Base-by-base conservation (phyloP, 2,329 filamentous ascomycete genomes). In the Ilyonectria robusta region DNA sequence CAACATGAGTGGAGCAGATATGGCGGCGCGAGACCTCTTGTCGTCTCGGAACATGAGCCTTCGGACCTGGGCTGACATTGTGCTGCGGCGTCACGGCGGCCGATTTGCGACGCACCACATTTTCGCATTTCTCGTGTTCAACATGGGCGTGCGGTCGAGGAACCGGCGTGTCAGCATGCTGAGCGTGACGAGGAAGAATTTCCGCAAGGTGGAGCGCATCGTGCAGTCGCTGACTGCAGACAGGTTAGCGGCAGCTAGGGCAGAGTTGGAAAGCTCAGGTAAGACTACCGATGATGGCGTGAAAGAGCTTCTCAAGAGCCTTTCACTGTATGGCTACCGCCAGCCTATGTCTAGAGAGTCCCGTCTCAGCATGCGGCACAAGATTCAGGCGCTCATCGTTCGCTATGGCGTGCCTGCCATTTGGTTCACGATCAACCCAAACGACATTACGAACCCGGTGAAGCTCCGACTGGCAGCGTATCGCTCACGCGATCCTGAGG, bases 121-220 rank as follows among this genome's bases (percentile, higher is more conserved):
- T 19, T 62, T 62, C 19, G 51, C 59, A 11, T 62, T 62, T 42
- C 50, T 62, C 19, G 29, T 56, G 10, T 62, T 62, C 21, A 62
- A 62, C 7, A 47, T 62, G 10, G 42, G 50, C 0, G 51, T 62
- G 7, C 44, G 59, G 59, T 62, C 51, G 51, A 56, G 59, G 31
- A 62, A 62, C 19, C 51, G 50, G 13, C 40, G 59, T 2, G 59
- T 55, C 15, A 62, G 59, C 19, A 62, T 55, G 58, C 17, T 46
- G n/a, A 61, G 26, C 11, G 35, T 13, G 35, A 40, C 9, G 35
- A 40, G 35, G 35, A 40, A 40, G 35, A 40, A 40, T 6, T 61
- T 61, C 17, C 58, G 31, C 2, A 19, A 19, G 2, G 37, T 61
- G 6, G 58, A 61, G 48, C 35, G 37, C 37, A 54, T 23, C 9